phyloP scores from a whole-genome alignment of 73 alveolate genomes.

The Paramecium sexaurelia region DNA sequence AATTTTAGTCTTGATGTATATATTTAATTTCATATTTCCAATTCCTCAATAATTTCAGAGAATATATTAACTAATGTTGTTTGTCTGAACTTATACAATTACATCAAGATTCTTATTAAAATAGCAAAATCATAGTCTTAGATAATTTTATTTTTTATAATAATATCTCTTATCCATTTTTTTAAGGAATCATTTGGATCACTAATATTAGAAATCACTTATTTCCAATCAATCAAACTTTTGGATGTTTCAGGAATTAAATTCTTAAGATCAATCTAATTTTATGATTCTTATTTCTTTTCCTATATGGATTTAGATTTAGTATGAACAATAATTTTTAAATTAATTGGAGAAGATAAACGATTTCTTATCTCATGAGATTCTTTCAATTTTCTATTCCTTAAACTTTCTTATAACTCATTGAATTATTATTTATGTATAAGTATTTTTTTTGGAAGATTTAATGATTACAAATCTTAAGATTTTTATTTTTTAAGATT shows the following conservation, averaged over 20 bases:
- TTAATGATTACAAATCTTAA: background rate
- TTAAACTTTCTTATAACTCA: background rate
- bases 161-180: slow-evolving; percentile 4
- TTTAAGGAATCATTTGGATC: background rate
- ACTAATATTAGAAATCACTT: background rate
- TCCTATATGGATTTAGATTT: background rate
- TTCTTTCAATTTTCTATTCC: background rate
- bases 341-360: background rate
- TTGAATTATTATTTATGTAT: background rate
- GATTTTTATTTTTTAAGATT: background rate
- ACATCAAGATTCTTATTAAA: background rate
- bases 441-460: background rate
- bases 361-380: background rate
- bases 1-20: background rate
- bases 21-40: background rate
- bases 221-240: background rate
- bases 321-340: background rate
- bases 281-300: background rate
- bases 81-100: background rate
- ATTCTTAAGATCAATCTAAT: background rate
- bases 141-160: background rate
- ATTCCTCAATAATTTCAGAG: background rate
- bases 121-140: background rate
- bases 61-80: background rate
- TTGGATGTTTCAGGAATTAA: background rate